phyloP scores from a whole-genome alignment of 179 eudicot genomes.

The Pouteria campechiana region DNA sequence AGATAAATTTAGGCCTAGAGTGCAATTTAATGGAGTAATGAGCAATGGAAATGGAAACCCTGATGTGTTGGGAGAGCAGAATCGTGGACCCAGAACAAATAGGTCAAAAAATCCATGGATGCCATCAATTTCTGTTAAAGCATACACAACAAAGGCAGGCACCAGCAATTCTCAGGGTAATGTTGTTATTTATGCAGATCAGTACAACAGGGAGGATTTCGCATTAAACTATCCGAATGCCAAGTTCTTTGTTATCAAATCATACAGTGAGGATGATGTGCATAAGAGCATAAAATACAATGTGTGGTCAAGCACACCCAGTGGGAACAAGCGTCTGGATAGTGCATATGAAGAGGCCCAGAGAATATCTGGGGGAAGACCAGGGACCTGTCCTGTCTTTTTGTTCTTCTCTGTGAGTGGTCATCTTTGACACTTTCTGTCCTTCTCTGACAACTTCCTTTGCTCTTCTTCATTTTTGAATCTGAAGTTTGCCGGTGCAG shows the following conservation, averaged over 20 bases:
- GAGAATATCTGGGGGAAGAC: slow-evolving; percentile 44
- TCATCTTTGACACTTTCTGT: background rate
- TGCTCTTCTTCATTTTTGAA: background rate
- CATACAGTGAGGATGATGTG: slow-evolving; percentile 97
- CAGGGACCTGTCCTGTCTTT: slow-evolving; percentile 75
- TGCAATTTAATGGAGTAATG: slow-evolving; percentile 18
- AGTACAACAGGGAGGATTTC: slow-evolving; percentile 70
- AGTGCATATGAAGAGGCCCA: slow-evolving; percentile 76
- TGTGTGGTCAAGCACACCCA: slow-evolving; percentile 94
- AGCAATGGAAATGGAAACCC: slow-evolving; percentile 30
- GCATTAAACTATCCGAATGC: slow-evolving; percentile 46
- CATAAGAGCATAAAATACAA: slow-evolving; percentile 91
- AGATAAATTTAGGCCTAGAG: slow-evolving; percentile 41
- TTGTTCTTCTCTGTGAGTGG: slow-evolving; percentile 83
- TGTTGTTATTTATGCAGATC: slow-evolving; percentile 52
- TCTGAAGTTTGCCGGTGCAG: slow-evolving; percentile 17
- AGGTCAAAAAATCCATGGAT: slow-evolving; percentile 48
- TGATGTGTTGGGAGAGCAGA: slow-evolving; percentile 52
- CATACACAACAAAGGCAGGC: slow-evolving; percentile 69
- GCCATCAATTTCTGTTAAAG: slow-evolving; percentile 73
- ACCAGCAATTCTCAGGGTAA: slow-evolving; percentile 63
- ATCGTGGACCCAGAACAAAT: slow-evolving; percentile 56
- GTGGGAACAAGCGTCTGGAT: slow-evolving; percentile 84
- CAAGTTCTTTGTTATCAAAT: slow-evolving; percentile 84
- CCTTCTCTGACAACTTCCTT: background rate